Percentiles rank a stretch among this genome's conserved stretches.
Evolutionary conservation across 192 early-diverging fungal genomes (phyloP).

Genomic region (Geranomyces michiganensis): DNA sequence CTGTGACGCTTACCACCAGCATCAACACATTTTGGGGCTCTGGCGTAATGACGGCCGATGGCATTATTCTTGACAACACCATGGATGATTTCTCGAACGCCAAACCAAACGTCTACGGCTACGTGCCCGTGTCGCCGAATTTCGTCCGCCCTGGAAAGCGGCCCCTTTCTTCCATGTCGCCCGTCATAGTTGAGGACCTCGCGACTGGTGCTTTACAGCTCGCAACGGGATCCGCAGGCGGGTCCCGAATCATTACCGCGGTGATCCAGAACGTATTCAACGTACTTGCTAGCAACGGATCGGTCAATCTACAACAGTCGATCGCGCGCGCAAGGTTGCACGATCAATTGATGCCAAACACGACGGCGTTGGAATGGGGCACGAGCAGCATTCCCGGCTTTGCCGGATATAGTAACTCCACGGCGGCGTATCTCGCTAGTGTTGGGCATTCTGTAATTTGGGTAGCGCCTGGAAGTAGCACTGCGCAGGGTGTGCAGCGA

Average conservation of each 20-base stretch:
- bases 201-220: conserved; percentile 55
- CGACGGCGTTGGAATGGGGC: neutral
- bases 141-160: conserved; percentile 59
- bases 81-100: conserved; percentile 9
- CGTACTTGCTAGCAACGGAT: neutral
- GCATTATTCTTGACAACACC: conserved; percentile 2
- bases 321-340: neutral
- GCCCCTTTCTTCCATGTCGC: conserved; percentile 70
- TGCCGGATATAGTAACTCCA: neutral
- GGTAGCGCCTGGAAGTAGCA: neutral
- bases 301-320: neutral
- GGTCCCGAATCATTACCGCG: conserved; percentile 79
- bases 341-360: neutral
- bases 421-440: neutral
- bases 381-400: neutral
- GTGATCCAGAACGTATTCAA: conserved; percentile 56
- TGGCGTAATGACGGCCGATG: neutral
- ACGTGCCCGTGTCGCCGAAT: neutral
- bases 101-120: conserved; percentile 1
- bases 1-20: neutral
- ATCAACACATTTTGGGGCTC: conserved; percentile 5
- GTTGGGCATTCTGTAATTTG: neutral
- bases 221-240: conserved; percentile 79
- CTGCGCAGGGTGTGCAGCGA: conserved; percentile 1
- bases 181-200: conserved; percentile 57